Base-by-base conservation (phyloP, 176 grass and related monocot genomes). In the Stipa capillata region DNA sequence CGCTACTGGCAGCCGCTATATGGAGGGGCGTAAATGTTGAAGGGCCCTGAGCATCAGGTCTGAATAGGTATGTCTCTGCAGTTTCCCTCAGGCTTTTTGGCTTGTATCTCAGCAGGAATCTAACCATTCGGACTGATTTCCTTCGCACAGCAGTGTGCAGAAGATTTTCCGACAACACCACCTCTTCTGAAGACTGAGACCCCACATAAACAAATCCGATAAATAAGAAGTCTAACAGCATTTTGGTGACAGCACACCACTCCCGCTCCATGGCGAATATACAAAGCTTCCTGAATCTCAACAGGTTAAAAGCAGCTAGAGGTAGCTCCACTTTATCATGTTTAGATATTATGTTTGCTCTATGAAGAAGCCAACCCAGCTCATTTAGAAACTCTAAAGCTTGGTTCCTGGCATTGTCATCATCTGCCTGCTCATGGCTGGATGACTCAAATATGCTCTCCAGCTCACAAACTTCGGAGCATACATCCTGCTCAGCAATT, bases 291-390 rank as follows among this genome's bases (percentile, higher is more conserved):
- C 79, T 81, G 72, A 99, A 99, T 61, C 92, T 85, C 76, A 65
- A 67, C 48, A 96, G 79, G 31, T 85, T 58, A 82, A 93, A 91
- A n/a, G 61, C 4, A 32, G 72, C 72, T 72, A 14, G 21, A 75
- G 51, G 69, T 20, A 55, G 44, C 40, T 78, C 82, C 45, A 21
- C 72, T 65, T 64, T 71, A 42, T 90, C 56, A 36, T 64, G 77
- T 71, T 62, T 58, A 54, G 86, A 86, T 35, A 81, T 82, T 37
- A 36, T 51, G 69, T 91, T 89, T 42, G 70, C 83, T 88, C 74
- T 96, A 56, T 87, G 88, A 80, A 99, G 88, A 73, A 99, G 90
- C 97, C 97, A 99, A 8, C 97, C 92, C 16, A 99, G 82, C 64
- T 99, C 92, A 81, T 99, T 90, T 76, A 99, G 72, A 74, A 99